These are phyloP conservation scores for Ballota nigra DNA, from an alignment of 257 asterid genomes.

Conservation along the genomic window DNA sequence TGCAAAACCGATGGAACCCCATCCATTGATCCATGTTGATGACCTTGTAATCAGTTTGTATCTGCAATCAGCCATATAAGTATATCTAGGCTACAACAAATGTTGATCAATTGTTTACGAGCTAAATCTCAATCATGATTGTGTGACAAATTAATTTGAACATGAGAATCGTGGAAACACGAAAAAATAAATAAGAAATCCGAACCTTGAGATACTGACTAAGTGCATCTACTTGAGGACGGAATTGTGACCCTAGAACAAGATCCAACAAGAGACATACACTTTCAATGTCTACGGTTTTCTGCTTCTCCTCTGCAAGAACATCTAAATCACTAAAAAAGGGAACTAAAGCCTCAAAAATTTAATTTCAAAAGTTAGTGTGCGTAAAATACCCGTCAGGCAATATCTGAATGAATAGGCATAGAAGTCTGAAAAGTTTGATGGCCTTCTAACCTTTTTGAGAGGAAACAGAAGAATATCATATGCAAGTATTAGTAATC, in stretches of 20 bases:
- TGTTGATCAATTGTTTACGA: not conserved
- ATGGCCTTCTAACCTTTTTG: slow-evolving; percentile 61
- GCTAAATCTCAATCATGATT: not conserved
- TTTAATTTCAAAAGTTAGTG: not conserved
- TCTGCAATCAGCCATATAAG: slow-evolving; percentile 40
- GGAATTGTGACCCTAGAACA: slow-evolving; percentile 59
- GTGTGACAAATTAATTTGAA: not conserved
- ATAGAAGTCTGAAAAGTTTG: slow-evolving; percentile 66
- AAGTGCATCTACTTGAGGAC: slow-evolving; percentile 62
- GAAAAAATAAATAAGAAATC: slow-evolving; percentile 6
- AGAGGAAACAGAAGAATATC: slow-evolving; percentile 17
- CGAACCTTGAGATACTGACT: slow-evolving; percentile 70
- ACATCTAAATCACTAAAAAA: slow-evolving; percentile 11
- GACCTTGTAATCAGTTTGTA: slow-evolving; percentile 78
- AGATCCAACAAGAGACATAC: slow-evolving; percentile 68
- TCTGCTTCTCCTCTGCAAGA: slow-evolving; percentile 81
- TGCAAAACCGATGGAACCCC: slow-evolving; percentile 74
- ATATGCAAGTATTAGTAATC: not conserved
- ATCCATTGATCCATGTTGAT: slow-evolving; percentile 91
- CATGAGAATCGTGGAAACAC: not conserved
- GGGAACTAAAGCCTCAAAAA: not conserved
- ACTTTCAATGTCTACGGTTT: slow-evolving; percentile 71
- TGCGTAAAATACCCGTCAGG: slow-evolving; percentile 57
- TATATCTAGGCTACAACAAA: not conserved
- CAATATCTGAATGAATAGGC: slow-evolving; percentile 63